Evolutionary conservation across 331 rosid genomes (phyloP).

Genomic region (Saraca asoca): DNA sequence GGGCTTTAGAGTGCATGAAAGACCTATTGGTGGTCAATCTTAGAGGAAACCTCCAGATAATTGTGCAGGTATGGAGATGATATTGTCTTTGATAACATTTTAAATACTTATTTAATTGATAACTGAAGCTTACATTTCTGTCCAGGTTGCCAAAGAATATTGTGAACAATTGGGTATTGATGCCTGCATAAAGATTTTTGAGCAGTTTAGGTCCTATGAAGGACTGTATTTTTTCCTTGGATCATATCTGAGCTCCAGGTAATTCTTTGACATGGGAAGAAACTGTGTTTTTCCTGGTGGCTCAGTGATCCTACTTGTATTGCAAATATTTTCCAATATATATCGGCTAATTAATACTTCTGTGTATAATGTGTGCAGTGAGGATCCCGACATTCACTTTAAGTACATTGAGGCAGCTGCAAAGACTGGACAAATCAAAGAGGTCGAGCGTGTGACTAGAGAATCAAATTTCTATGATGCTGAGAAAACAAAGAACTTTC

Average conservation of each 20-base stretch:
- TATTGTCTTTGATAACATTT: slow-evolving; percentile 16
- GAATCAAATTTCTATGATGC: slow-evolving; percentile 96
- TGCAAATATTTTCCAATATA: slow-evolving; percentile 6
- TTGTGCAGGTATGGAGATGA: slow-evolving; percentile 71
- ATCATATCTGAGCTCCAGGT: slow-evolving; percentile 98
- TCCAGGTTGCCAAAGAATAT: slow-evolving; percentile 96
- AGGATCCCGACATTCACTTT: slow-evolving; percentile 99
- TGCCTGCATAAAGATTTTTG: slow-evolving; percentile 90
- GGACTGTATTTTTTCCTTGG: slow-evolving; percentile 97
- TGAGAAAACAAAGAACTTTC: slow-evolving; percentile 92
- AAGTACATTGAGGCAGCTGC: slow-evolving; percentile 99
- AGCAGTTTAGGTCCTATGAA: slow-evolving; percentile 96
- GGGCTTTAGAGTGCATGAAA: slow-evolving; percentile 99
- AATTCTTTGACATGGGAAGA: slow-evolving; percentile 29
- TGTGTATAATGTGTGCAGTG: slow-evolving; percentile 57
- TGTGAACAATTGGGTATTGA: slow-evolving; percentile 96
- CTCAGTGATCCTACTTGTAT: slow-evolving; percentile 12
- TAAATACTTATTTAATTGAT: slow-evolving; percentile 17
- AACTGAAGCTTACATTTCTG: slow-evolving; percentile 33
- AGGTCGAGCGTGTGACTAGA: slow-evolving; percentile 98
- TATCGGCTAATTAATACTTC: slow-evolving; percentile 30
- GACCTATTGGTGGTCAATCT: slow-evolving; percentile 95
- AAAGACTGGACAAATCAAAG: slow-evolving; percentile 97
- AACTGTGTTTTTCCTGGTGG: slow-evolving; percentile 22
- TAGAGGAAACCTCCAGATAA: slow-evolving; percentile 96